Conservation (phyloP, 2,329 filamentous ascomycete genomes). For the Neonectria neomacrospora region DNA sequence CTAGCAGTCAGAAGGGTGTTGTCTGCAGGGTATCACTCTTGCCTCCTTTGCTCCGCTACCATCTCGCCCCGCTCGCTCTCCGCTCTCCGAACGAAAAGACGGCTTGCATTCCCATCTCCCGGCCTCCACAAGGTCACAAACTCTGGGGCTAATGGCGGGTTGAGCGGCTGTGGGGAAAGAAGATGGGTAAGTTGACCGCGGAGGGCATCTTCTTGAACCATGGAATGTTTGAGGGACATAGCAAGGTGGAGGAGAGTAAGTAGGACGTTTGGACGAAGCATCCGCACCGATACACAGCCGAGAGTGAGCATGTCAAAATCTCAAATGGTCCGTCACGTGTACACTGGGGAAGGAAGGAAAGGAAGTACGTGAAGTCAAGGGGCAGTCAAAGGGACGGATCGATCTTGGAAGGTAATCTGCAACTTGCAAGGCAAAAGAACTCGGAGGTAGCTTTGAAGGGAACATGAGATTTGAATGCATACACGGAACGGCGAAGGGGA, state of each 20-base stretch:
- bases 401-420: slow-evolving; percentile 1
- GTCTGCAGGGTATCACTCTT: slow-evolving; percentile 13
- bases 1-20: slow-evolving; percentile 15
- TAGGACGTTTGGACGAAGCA: background rate
- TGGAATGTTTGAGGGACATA: background rate
- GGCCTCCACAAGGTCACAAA: slow-evolving; percentile 32
- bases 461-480: slow-evolving; percentile 12
- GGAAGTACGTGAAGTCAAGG: slow-evolving; percentile 3
- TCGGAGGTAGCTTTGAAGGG: slow-evolving; percentile 9
- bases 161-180: slow-evolving; percentile 31
- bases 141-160: slow-evolving; percentile 38
- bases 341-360: background rate
- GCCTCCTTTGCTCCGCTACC: slow-evolving; percentile 42
- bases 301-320: background rate
- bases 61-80: slow-evolving; percentile 33
- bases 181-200: slow-evolving; percentile 26
- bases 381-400: slow-evolving; percentile 7
- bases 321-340: background rate
- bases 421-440: background rate
- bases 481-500: slow-evolving; percentile 18
- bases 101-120: slow-evolving; percentile 35
- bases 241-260: background rate
- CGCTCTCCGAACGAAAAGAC: slow-evolving; percentile 28
- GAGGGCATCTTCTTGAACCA: slow-evolving; percentile 13
- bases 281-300: background rate